These are phyloP conservation scores for Aspergillus wentii DNA, from an alignment of 495 filamentous ascomycete species.

Conservation along the genomic window DNA sequence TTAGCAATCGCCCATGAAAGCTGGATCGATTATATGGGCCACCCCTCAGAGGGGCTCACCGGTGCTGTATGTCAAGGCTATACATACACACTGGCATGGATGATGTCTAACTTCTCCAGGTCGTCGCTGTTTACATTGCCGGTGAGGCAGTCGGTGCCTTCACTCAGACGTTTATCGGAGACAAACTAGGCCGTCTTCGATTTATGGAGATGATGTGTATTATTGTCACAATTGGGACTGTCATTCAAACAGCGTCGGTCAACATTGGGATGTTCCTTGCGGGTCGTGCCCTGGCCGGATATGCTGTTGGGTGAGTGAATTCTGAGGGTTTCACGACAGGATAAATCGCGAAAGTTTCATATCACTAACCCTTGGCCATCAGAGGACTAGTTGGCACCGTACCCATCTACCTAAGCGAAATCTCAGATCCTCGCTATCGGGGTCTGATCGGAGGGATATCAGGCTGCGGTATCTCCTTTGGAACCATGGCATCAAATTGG, in stretches of 20 bases:
- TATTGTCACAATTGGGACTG: constrained; percentile 51
- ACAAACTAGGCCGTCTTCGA: constrained; percentile 51
- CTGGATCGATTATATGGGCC: constrained; percentile 55
- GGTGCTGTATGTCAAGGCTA: constrained; percentile 42
- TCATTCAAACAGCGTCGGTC: constrained; percentile 52
- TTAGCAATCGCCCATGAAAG: constrained; percentile 55
- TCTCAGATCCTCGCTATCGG: constrained; percentile 47
- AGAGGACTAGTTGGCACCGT: constrained; percentile 53
- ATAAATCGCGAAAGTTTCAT: not conserved
- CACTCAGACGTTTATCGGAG: constrained; percentile 48
- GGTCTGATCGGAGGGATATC: constrained; percentile 56
- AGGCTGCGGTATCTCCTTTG: constrained; percentile 53
- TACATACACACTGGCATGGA: no score
- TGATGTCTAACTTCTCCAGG: constrained; percentile 18
- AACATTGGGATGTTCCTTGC: constrained; percentile 59
- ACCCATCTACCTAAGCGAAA: constrained; percentile 56
- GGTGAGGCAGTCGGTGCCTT: constrained; percentile 52
- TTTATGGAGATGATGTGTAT: constrained; percentile 57
- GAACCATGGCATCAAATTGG: constrained; percentile 56
- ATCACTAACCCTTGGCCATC: not conserved
- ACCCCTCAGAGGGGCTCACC: constrained; percentile 49
- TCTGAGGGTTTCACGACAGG: not conserved
- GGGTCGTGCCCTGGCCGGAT: constrained; percentile 50
- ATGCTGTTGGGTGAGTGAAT: constrained; percentile 45
- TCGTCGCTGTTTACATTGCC: constrained; percentile 57